A percentile compares a stretch with the other conserved stretches of the same genome.
phyloP scores from a whole-genome alignment of 2,329 filamentous ascomycete species.

The Hawksworthiomyces lignivorus region DNA sequence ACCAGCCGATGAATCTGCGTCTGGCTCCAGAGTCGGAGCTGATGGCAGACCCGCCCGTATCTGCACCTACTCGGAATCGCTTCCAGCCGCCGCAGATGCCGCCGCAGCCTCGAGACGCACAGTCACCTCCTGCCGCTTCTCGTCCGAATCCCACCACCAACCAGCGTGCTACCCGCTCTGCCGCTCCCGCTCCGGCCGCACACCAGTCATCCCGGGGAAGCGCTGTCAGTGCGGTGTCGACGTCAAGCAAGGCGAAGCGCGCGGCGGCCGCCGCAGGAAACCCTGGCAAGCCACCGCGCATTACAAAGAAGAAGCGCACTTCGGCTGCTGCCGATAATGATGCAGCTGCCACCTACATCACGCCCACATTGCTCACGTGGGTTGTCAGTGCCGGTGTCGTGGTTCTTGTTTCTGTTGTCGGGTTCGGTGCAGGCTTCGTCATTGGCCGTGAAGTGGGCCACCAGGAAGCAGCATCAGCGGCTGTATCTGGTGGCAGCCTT shows the following conservation, averaged over 20 bases:
- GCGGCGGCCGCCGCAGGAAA: slow-evolving; percentile 27
- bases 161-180: too few species aligned
- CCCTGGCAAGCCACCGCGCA: slow-evolving; percentile 32
- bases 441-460: slow-evolving; percentile 59
- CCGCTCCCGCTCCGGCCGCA: slow-evolving; percentile 10
- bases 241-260: slow-evolving; percentile 43
- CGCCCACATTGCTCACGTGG: slow-evolving; percentile 56
- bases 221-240: slow-evolving; percentile 9
- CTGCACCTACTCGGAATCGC: slow-evolving; percentile 7
- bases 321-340: slow-evolving; percentile 27
- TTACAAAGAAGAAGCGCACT: slow-evolving; percentile 53
- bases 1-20: slow-evolving; percentile 50
- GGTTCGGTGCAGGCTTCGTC: slow-evolving; percentile 57
- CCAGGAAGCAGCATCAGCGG: slow-evolving; percentile 37
- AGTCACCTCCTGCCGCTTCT: neutral
- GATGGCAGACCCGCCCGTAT: slow-evolving; percentile 27
- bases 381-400: slow-evolving; percentile 60
- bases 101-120: too few species aligned
- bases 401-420: slow-evolving; percentile 59
- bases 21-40: slow-evolving; percentile 56
- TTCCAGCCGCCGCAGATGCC: slow-evolving; percentile 15
- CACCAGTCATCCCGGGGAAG: slow-evolving; percentile 16
- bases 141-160: too few species aligned
- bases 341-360: slow-evolving; percentile 33
- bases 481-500: slow-evolving; percentile 27